Percentiles rank a stretch among this genome's conserved stretches.
Evolutionary conservation across 225 moss, liverwort and hornwort species (phyloP).

Genomic region (Bryum argenteum): DNA sequence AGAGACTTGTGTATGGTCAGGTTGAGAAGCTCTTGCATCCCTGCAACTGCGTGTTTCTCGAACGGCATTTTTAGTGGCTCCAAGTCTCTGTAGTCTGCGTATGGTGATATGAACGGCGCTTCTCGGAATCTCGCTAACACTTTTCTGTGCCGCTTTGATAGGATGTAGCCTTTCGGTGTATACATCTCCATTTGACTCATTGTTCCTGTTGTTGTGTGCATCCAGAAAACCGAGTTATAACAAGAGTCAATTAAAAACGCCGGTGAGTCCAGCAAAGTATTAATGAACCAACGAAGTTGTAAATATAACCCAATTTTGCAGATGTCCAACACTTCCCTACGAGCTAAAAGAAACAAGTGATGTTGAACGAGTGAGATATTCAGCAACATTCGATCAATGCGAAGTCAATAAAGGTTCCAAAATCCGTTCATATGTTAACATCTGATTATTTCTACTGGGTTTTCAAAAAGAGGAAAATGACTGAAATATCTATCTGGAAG

Average conservation of each 20-base stretch:
- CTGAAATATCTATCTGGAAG: too few species aligned
- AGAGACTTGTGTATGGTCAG: conserved; percentile 51
- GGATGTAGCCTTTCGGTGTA: conserved; percentile 47
- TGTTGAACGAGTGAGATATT: conserved; percentile 4
- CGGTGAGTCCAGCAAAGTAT: background rate
- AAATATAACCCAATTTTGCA: background rate
- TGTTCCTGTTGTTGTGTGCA: conserved; percentile 33
- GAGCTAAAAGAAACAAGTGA: conserved; percentile 17
- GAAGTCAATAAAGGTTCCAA: background rate
- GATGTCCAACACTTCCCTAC: too few species aligned
- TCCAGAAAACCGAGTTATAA: too few species aligned
- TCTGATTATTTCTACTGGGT: too few species aligned
- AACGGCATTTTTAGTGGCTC: conserved; percentile 37
- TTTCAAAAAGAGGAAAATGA: too few species aligned
- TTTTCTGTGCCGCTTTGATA: conserved; percentile 57
- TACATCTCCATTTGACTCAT: conserved; percentile 56
- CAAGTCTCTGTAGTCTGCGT: conserved; percentile 40
- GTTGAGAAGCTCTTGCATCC: conserved; percentile 61
- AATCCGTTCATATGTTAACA: too few species aligned
- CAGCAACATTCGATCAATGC: background rate
- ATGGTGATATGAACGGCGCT: conserved; percentile 63
- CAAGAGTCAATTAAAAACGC: background rate
- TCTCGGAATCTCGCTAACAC: conserved; percentile 54
- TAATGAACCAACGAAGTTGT: background rate
- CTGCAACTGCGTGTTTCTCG: conserved; percentile 64